Evolutionary conservation across 75 land plant species (phyloP).

Genomic region (Ceratopteris richardii): DNA sequence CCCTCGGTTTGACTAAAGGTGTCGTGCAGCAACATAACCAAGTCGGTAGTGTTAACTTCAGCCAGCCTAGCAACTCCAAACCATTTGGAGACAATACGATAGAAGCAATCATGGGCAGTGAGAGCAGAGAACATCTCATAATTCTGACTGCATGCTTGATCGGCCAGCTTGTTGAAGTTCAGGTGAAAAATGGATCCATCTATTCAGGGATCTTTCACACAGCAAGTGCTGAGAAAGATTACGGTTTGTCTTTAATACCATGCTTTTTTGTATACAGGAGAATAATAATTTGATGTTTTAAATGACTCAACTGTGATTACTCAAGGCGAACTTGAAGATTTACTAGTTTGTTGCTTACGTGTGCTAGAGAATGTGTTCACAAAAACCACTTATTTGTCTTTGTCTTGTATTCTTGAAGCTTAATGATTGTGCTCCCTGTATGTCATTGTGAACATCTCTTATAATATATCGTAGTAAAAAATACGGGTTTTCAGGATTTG

Average conservation of each 20-base stretch:
- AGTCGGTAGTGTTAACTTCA: no score
- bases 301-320: not conserved
- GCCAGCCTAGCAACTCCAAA: not conserved
- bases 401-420: no score
- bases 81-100: not conserved
- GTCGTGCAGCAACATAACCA: not conserved
- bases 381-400: no score
- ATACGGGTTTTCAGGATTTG: no score
- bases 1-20: not conserved
- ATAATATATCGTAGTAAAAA: no score
- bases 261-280: not conserved
- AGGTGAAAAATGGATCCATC: slow-evolving; percentile 74
- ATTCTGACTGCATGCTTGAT: slow-evolving; percentile 60
- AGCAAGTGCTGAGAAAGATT: slow-evolving; percentile 54
- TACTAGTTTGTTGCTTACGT: no score
- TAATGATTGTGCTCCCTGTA: no score
- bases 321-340: no score
- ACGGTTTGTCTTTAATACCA: slow-evolving; percentile 30
- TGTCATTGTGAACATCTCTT: no score
- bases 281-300: not conserved
- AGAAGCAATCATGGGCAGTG: slow-evolving; percentile 14
- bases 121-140: slow-evolving; percentile 36
- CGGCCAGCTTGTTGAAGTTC: slow-evolving; percentile 84
- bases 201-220: slow-evolving; percentile 81
- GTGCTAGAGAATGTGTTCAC: no score